These are phyloP conservation scores for Penicillium coprophilum DNA, from an alignment of 495 filamentous ascomycete species.

Conservation along the genomic window DNA sequence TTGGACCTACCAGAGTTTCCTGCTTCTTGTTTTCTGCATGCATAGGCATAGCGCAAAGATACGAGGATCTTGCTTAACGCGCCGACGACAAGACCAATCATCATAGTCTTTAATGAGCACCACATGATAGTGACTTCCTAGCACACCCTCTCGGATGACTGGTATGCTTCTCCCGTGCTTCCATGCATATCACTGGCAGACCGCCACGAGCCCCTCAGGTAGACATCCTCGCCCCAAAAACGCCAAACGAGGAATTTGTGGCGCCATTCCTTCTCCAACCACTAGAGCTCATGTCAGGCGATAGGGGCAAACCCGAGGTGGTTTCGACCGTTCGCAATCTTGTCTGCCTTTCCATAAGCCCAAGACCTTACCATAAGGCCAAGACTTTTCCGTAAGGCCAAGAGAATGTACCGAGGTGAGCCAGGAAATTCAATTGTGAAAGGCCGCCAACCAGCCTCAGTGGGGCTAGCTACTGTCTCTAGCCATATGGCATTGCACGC, in stretches of 20 bases:
- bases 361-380: neutral
- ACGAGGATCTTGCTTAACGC: slow-evolving; percentile 1
- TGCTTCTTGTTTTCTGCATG: neutral
- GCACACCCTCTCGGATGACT: neutral
- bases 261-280: slow-evolving; percentile 4
- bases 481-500: slow-evolving; percentile 12
- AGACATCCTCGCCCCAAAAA: neutral
- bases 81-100: slow-evolving; percentile 1
- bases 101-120: neutral
- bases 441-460: slow-evolving; percentile 9
- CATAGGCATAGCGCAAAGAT: no score
- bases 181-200: slow-evolving; percentile 33
- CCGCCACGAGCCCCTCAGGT: slow-evolving; percentile 15
- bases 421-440: neutral
- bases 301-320: neutral
- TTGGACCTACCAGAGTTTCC: neutral
- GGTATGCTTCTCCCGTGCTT: slow-evolving; percentile 34
- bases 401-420: neutral
- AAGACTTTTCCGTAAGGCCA: neutral
- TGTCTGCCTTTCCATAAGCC: neutral
- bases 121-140: slow-evolving; percentile 15
- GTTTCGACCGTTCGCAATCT: neutral
- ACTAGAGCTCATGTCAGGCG: slow-evolving; percentile 1
- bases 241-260: neutral
- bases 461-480: neutral